Conservation (phyloP, 176 grass and related monocot species). For the Paspalum notatum region DNA sequence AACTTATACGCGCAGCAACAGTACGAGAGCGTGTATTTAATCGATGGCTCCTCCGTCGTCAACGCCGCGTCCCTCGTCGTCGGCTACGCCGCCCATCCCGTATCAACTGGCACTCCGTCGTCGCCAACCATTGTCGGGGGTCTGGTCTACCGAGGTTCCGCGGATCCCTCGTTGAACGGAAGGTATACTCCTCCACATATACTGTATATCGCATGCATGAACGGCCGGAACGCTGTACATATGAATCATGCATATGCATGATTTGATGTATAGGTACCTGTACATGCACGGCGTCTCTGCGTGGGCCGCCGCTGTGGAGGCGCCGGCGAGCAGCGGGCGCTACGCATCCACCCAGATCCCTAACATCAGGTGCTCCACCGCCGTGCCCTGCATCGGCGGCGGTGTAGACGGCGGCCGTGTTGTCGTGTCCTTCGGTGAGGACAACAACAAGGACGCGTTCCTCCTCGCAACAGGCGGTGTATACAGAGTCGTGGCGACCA, state of each 20-base stretch:
- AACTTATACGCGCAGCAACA: neutral
- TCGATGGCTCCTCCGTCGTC: neutral
- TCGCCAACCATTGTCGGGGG: no score
- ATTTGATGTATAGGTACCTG: slow-evolving; percentile 38
- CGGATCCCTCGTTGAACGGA: neutral
- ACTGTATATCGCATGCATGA: no score
- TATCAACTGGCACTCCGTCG: no score
- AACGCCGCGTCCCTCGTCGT: no score
- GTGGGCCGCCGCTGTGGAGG: slow-evolving; percentile 49
- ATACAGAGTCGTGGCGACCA: slow-evolving; percentile 51
- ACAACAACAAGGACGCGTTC: slow-evolving; percentile 61
- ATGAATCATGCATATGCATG: no score
- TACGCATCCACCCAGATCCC: slow-evolving; percentile 31
- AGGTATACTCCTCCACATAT: no score
- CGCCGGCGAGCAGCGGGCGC: slow-evolving; percentile 1
- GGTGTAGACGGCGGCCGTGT: neutral
- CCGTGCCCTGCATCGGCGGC: slow-evolving; percentile 2
- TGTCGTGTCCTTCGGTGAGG: slow-evolving; percentile 52
- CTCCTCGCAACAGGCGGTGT: slow-evolving; percentile 44
- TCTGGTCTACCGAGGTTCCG: no score
- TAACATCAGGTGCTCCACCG: slow-evolving; percentile 30
- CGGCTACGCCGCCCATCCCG: no score
- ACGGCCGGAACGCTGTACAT: no score
- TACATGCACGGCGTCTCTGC: slow-evolving; percentile 45
- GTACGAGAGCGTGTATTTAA: slow-evolving; percentile 33